These are phyloP conservation scores for Monotropa hypopitys DNA, from an alignment of 179 eudicot species.

Conservation along the genomic window DNA sequence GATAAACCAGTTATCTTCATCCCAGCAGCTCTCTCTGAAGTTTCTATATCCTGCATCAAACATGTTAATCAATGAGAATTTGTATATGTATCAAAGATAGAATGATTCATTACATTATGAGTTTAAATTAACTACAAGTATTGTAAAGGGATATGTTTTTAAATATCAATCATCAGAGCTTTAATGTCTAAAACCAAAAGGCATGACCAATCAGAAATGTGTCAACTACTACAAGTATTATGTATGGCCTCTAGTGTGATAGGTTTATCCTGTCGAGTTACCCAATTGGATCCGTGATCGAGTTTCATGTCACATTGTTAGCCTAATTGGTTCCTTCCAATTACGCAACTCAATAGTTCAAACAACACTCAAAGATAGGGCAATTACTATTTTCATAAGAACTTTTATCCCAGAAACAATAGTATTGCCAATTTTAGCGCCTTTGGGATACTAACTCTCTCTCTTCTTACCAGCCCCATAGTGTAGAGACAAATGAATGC, in stretches of 20 bases:
- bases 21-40: conserved; percentile 21
- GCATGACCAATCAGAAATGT: neutral
- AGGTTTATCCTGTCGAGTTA: neutral
- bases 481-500: neutral
- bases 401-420: neutral
- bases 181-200: neutral
- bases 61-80: neutral
- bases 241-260: neutral
- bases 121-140: neutral
- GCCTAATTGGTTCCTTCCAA: too few species aligned
- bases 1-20: conserved; percentile 73
- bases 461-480: neutral
- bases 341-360: neutral
- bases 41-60: conserved; percentile 36
- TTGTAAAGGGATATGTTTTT: neutral
- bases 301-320: neutral
- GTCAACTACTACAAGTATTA: neutral
- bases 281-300: neutral
- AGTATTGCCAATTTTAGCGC: neutral
- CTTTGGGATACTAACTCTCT: neutral
- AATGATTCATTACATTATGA: neutral
- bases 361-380: neutral
- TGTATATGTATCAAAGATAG: neutral
- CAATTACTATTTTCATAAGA: neutral
- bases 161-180: neutral